phyloP scores from a whole-genome alignment of 2,329 filamentous ascomycete species.

The Sporothrix phasma region DNA sequence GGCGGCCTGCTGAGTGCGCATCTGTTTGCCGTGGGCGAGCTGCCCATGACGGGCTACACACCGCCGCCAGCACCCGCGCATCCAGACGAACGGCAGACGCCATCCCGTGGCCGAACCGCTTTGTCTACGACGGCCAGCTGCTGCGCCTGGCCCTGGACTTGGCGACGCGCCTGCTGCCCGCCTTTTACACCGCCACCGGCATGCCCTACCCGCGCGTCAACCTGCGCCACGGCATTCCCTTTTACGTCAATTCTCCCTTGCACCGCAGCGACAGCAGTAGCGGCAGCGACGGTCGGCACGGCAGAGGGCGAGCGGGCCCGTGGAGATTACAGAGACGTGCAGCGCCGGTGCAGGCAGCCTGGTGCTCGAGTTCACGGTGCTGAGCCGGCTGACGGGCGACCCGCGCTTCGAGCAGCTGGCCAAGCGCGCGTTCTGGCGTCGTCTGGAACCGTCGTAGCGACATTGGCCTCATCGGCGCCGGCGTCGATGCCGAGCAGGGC shows the following conservation, averaged over 20 bases:
- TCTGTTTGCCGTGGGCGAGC: conserved; percentile 79
- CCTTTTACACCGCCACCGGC: conserved; percentile 83
- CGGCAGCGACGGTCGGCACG: conserved; percentile 28
- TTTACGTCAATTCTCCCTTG: conserved; percentile 73
- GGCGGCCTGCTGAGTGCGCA: conserved; percentile 89
- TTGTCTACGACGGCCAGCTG: conserved; percentile 82
- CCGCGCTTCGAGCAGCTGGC: conserved; percentile 78
- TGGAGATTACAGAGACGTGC: conserved; percentile 89
- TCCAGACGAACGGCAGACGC: conserved; percentile 25
- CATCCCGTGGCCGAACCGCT: conserved; percentile 65
- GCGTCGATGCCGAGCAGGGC: conserved; percentile 79
- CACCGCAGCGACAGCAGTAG: conserved; percentile 37
- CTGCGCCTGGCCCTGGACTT: conserved; percentile 83
- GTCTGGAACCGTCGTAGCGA: conserved; percentile 84
- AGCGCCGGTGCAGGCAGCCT: conserved; percentile 94
- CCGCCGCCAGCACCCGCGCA: conserved; percentile 29
- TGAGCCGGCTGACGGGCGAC: conserved; percentile 82
- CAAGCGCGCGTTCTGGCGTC: conserved; percentile 90
- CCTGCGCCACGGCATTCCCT: conserved; percentile 79
- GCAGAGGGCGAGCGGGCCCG: conserved; percentile 29
- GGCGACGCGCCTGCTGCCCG: conserved; percentile 72
- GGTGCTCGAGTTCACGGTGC: conserved; percentile 82
- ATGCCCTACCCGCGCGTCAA: conserved; percentile 94
- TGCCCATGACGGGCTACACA: conserved; percentile 74
- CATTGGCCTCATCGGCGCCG: conserved; percentile 80